Percentiles rank a stretch among this genome's conserved stretches.
Conservation (phyloP, 192 early-diverging fungal species). For the Paraglomus occultum region DNA sequence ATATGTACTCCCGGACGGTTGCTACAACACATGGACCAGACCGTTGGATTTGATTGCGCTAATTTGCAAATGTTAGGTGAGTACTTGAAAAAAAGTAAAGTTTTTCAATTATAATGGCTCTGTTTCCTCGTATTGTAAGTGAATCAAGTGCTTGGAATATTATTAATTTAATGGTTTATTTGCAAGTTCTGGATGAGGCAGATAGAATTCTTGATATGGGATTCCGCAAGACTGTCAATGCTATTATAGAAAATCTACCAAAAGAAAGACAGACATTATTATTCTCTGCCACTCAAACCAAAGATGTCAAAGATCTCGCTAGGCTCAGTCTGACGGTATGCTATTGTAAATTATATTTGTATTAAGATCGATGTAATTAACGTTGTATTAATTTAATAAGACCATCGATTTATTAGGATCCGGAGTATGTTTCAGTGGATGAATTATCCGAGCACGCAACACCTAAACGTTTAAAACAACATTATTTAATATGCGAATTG, state of each 20-base stretch:
- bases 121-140: background rate
- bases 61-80: constrained; percentile 68
- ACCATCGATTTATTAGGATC: constrained; percentile 47
- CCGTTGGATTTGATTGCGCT: constrained; percentile 86
- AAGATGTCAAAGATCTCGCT: constrained; percentile 92
- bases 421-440: constrained; percentile 95
- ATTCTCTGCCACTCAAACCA: constrained; percentile 98
- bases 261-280: constrained; percentile 85
- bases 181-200: constrained; percentile 75
- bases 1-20: constrained; percentile 80
- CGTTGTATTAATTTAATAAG: background rate
- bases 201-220: constrained; percentile 86
- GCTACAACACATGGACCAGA: constrained; percentile 89
- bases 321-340: constrained; percentile 74
- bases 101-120: background rate
- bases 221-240: constrained; percentile 80
- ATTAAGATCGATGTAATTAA: background rate
- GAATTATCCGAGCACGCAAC: constrained; percentile 75
- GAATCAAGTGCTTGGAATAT: background rate
- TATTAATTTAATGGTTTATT: background rate
- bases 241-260: constrained; percentile 82
- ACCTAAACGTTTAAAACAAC: constrained; percentile 78
- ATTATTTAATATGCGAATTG: constrained; percentile 82
- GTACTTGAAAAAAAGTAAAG: constrained; percentile 16
- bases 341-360: background rate